A percentile compares a stretch with the other conserved stretches of the same genome.
Conservation (phyloP, 2,329 filamentous ascomycete species). For the Aspergillus unguis region DNA sequence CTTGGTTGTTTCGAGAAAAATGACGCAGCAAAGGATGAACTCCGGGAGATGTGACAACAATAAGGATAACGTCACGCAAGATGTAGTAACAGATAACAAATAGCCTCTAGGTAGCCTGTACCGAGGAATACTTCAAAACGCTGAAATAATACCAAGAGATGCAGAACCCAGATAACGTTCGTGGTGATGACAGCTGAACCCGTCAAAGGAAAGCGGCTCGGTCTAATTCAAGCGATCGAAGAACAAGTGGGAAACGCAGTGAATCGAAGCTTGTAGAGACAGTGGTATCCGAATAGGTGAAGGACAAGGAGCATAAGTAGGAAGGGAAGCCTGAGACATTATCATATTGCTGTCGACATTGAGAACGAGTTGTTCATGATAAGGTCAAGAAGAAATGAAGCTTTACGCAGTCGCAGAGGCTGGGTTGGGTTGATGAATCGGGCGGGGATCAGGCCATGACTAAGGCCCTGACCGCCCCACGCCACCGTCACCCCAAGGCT, state of each 20-base stretch:
- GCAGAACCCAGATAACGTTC: constrained; percentile 3
- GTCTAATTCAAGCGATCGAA: constrained; percentile 20
- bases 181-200: constrained; percentile 9
- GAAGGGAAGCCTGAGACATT: constrained; percentile 14
- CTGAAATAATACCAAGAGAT: constrained; percentile 15
- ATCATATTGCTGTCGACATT: constrained; percentile 9
- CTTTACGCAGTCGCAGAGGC: constrained; percentile 1
- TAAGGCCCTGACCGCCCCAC: constrained; percentile 14
- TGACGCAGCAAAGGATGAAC: constrained; percentile 24
- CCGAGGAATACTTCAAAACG: constrained; percentile 23
- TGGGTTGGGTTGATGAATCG: constrained; percentile 11
- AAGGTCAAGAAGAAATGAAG: constrained; percentile 4
- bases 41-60: constrained; percentile 19
- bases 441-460: constrained; percentile 24
- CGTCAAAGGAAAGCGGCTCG: constrained; percentile 8
- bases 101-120: constrained; percentile 35
- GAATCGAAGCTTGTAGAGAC: constrained; percentile 16
- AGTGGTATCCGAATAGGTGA: constrained; percentile 19
- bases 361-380: constrained; percentile 4
- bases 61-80: constrained; percentile 20
- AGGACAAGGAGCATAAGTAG: constrained; percentile 4
- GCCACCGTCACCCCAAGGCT: background rate
- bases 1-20: constrained; percentile 26
- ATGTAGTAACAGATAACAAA: constrained; percentile 16
- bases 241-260: constrained; percentile 13